Evolutionary conservation across 2,329 filamentous ascomycete genomes (phyloP), one percentile per base, ranked within the genome.

Genomic region (Arthrobotrys pseudoclavata): DNA sequence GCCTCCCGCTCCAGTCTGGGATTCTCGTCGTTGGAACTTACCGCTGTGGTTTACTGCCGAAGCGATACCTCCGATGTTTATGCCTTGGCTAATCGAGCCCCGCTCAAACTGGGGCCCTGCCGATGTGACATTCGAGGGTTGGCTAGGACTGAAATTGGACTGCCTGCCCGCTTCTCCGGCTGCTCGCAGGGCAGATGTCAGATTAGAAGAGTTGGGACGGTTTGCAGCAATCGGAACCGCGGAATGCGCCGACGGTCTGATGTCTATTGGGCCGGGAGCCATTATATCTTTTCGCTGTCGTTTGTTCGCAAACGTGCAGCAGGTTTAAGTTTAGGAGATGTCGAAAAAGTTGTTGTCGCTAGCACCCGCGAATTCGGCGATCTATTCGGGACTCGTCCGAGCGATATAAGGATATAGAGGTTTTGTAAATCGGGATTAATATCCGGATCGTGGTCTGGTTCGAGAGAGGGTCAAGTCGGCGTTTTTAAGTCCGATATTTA

Each of bases 1-100:
- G 47, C 67, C 66, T 26, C 74, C 74, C 9, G 61, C 67, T 61
- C 63, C 88, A 86, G 77, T 90, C 84, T 82, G 89, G 9, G 76
- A 74, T 55, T 72, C 70, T 66, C 69, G 61, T 64, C 69, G 45
- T 31, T 70, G 69, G 69, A 71, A 71, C 68, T 77, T 77, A 26
- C 74, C 62, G 62, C 74, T 71, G 55, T 77, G 74, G 62, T 77
- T 77, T 37, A 77, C 74, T 20, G 74, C 74, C 31, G 74, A 77
- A 15, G 74, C 64, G 42, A 70, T 45, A 45, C 74, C 74, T 18
- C 67, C 74, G 61, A 77, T 77, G 18, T 61, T 77, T 57, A 77
- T 77, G 42, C 74, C 74, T 68, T 77, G 74, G 53, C 67, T 77
- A 26, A 63, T 55, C 53, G 60, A 60, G 18, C 67, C 74, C 55